Evolutionary conservation across 371 early-diverging fungal species (phyloP).

Genomic region (Apophysomyces ossiformis): DNA sequence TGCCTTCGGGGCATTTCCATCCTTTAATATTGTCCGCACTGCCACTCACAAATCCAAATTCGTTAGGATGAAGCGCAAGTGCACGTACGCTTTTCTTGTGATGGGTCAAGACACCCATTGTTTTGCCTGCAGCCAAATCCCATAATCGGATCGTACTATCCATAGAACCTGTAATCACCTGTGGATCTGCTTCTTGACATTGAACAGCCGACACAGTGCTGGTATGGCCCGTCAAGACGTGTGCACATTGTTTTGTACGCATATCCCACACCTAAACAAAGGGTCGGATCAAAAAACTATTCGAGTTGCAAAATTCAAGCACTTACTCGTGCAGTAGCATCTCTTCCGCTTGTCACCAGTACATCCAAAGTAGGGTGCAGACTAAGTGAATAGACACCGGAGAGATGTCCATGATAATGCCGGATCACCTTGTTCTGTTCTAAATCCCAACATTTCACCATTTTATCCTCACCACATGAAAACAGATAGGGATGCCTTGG

Average conservation of each 20-base stretch:
- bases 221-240: constrained; percentile 88
- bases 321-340: constrained; percentile 88
- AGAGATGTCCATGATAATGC: constrained; percentile 97
- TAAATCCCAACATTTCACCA: constrained; percentile 98
- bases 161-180: constrained; percentile 93
- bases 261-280: constrained; percentile 91
- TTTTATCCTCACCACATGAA: constrained; percentile 96
- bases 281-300: background rate
- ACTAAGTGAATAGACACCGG: constrained; percentile 89
- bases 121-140: constrained; percentile 97
- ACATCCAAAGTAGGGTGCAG: constrained; percentile 95
- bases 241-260: constrained; percentile 94
- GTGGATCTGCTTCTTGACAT: constrained; percentile 95
- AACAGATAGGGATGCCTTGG: constrained; percentile 95
- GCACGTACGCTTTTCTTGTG: constrained; percentile 97
- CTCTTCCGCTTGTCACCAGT: constrained; percentile 93
- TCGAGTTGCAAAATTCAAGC: no score
- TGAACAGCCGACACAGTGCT: constrained; percentile 86
- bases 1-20: constrained; percentile 94
- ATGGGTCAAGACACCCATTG: constrained; percentile 92
- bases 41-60: constrained; percentile 93
- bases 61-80: constrained; percentile 87
- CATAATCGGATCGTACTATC: constrained; percentile 93
- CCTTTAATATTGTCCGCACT: constrained; percentile 94
- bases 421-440: constrained; percentile 98